phyloP scores from a whole-genome alignment of 495 filamentous ascomycete genomes.

The Aspergillus heteromorphus region DNA sequence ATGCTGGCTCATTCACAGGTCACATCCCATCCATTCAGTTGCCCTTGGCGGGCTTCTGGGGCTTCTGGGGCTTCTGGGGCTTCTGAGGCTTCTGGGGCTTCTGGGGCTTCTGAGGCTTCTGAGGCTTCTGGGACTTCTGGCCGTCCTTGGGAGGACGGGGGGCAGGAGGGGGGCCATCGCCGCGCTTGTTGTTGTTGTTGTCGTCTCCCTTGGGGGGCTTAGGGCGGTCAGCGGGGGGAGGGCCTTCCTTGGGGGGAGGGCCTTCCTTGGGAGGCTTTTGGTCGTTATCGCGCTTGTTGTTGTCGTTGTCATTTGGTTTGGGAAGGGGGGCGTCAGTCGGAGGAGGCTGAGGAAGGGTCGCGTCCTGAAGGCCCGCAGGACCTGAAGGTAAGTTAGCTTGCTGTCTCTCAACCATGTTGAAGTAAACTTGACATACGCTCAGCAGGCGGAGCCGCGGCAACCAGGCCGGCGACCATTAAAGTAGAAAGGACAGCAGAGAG shows the following conservation, averaged over 20 bases:
- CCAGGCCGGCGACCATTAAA: conserved; percentile 16
- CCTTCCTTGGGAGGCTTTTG: not conserved
- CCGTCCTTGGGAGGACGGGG: not conserved
- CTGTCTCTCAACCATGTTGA: not conserved
- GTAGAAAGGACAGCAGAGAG: conserved; percentile 11
- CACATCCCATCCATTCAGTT: too few species aligned
- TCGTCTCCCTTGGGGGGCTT: not conserved
- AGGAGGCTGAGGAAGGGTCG: not conserved
- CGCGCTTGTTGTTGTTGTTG: not conserved
- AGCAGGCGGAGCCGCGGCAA: conserved; percentile 15
- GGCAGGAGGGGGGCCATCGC: not conserved
- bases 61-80: not conserved
- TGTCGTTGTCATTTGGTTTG: conserved; percentile 6
- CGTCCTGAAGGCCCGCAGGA: conserved; percentile 5
- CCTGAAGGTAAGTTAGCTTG: not conserved
- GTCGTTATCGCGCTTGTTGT: conserved; percentile 1
- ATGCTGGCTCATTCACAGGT: too few species aligned
- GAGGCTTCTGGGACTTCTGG: not conserved
- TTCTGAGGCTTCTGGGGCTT: too few species aligned
- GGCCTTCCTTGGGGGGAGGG: not conserved
- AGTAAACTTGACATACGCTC: conserved; percentile 3
- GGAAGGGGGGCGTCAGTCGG: conserved; percentile 1
- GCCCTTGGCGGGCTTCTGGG: not conserved
- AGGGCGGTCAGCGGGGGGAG: not conserved
- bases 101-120: not conserved